Evolutionary conservation across 345 rosid species (phyloP), one percentile per base, ranked within the genome.

Genomic region (Ceriops decandra): DNA sequence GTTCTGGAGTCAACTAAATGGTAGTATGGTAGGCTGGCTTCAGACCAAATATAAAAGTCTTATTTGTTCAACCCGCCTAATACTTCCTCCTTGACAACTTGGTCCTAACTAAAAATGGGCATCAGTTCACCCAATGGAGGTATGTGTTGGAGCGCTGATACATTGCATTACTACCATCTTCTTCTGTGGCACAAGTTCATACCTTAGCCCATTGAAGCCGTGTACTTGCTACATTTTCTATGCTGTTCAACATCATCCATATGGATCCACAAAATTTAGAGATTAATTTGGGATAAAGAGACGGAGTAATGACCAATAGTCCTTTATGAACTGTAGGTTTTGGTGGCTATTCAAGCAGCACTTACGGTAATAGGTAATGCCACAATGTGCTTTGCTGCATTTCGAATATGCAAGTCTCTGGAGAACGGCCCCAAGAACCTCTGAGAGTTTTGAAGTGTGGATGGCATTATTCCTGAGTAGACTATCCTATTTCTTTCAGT

Each of bases 351-450:
- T 75, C 98, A 90, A 75, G 96, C 84, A 46, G 95, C 90, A 7
- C 60, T 93, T 62, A 93, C 97, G 7, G 90, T 85, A n/a, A 67
- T 89, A 16, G 97, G 99, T 57, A 91, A 91, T 66, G 82, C 82
- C 26, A 91, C 97, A 26, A 74, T 93, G 87, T 88, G 95, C 66
- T 71, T 88, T 52, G 98, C 93, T 51, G 97, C 98, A 68, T 91
- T 56, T 80, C 88, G 91, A 47, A 88, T 91, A 69, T 83, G 76
- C 85, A 87, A 81, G 77, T 77, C 80, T 21, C 57, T 80, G 28
- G 82, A 79, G 52, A 77, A 93, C 71, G 53, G 68, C 49, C 72
- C 91, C 33, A 74, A 82, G n/a, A 72, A 84, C 63, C 71, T 76
- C 47, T 86, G 77, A 83, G 26, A 52, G 67, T 42, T 77, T 65